Conservation (phyloP, 306 rosid species). For the Mimosa pudica region DNA sequence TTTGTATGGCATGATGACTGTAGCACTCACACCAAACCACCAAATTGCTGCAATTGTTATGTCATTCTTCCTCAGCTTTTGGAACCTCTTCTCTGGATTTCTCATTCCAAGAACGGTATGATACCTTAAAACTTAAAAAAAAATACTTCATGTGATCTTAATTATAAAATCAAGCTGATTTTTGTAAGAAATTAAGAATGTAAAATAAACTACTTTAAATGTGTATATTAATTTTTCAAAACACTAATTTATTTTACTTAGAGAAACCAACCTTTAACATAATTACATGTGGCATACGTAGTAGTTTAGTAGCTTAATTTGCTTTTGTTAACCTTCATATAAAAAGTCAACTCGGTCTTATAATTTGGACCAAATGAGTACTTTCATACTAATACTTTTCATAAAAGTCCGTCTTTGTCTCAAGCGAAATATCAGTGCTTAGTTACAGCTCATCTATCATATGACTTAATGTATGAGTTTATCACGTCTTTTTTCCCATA, state of each 20-base stretch:
- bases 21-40: slow-evolving; percentile 42
- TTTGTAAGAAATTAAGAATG: too few relatives aligned
- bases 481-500: neutral
- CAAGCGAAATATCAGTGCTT: neutral
- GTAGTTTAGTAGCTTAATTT: too few relatives aligned
- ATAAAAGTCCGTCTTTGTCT: neutral
- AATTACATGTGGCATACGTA: too few relatives aligned
- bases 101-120: slow-evolving; percentile 36
- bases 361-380: too few relatives aligned
- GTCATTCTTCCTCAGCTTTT: slow-evolving; percentile 40
- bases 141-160: neutral
- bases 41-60: slow-evolving; percentile 43
- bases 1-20: slow-evolving; percentile 45
- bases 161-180: too few relatives aligned
- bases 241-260: too few relatives aligned
- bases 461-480: neutral
- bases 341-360: too few relatives aligned
- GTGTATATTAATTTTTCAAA: too few relatives aligned
- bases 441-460: neutral
- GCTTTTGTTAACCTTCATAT: too few relatives aligned
- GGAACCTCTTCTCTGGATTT: slow-evolving; percentile 47
- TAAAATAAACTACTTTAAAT: too few relatives aligned
- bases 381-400: too few relatives aligned
- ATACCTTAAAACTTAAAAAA: neutral
- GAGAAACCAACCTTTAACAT: too few relatives aligned